Evolutionary conservation across 345 rosid genomes (phyloP), one percentile per base, ranked within the genome.

Genomic region (Eucalyptus leucophloia): DNA sequence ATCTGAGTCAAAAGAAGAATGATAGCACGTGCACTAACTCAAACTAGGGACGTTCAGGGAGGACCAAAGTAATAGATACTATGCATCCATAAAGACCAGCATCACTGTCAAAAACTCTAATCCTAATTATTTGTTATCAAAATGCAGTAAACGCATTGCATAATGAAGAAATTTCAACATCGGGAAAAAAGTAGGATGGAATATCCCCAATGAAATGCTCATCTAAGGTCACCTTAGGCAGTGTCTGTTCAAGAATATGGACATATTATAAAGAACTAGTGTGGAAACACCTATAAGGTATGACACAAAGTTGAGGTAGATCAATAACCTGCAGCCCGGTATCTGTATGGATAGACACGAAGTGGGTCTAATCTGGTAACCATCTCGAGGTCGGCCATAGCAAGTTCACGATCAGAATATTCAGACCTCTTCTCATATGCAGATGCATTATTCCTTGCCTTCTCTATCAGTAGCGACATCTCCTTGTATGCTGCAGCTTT

Each of bases 401-500:
- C 95, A 7, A 92, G 96, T 50, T 98, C 98, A 45, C 99, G 99
- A 37, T 97, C 98, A 88, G 98, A 96, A 88, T 97, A 98, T 93
- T 98, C 99, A 1, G 99, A 98, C 91, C 99, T 96, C 93, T 97
- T 98, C 94, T 98, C 99, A 44, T 93, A 98, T 1, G 99, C 99
- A n/a, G 99, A 97, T 67, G 99, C 98, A 83, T 96, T 98, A 92
- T 94, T 98, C 88, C 91, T 95, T 49, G 99, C 98, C 88, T 95
- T 98, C 88, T 94, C 97, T 34, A 97, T 96, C 72, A 98, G 94
- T 92, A 94, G 94, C 42, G 98, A 96, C 99, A 98, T 98, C 93
- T 98, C 99, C 89, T 95, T 95, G 4, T 94, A 97, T 2, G 99
- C 99, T 60, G 96, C 95, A 51, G 92, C 92, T 89, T 94, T 98